Evolutionary conservation across 345 rosid genomes (phyloP).

Genomic region (Eucalyptus pauciflora): DNA sequence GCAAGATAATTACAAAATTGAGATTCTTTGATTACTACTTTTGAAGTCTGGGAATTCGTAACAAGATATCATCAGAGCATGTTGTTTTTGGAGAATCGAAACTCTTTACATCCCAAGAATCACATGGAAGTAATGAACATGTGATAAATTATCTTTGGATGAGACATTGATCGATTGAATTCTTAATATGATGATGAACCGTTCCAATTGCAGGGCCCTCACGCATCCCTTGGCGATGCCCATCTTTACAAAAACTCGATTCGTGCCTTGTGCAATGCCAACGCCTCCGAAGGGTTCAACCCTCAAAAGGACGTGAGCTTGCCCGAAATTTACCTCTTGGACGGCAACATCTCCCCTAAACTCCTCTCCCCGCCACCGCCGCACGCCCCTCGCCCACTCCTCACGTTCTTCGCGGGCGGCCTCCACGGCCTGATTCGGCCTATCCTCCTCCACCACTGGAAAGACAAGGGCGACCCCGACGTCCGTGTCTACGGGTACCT

Average conservation of each 20-base stretch:
- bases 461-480: conserved; percentile 44
- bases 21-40: neutral
- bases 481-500: conserved; percentile 59
- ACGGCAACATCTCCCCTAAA: conserved; percentile 31
- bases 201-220: conserved; percentile 50
- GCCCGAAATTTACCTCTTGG: conserved; percentile 59
- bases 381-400: conserved; percentile 30
- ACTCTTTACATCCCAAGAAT: neutral
- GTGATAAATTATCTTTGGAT: neutral
- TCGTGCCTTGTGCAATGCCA: conserved; percentile 87
- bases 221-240: conserved; percentile 38
- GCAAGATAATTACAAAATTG: neutral
- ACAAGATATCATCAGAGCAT: neutral
- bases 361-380: conserved; percentile 29
- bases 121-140: neutral
- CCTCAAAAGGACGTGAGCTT: conserved; percentile 66
- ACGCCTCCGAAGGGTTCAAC: conserved; percentile 83
- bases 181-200: neutral
- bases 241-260: conserved; percentile 54
- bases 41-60: neutral
- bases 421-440: conserved; percentile 66
- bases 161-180: neutral
- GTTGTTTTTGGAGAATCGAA: neutral
- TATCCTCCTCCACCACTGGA: conserved; percentile 60
- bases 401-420: conserved; percentile 87